A percentile compares a stretch with the other conserved stretches of the same genome.
Conservation (phyloP, 352 stramenopile species). For the Pythium apleroticum region DNA sequence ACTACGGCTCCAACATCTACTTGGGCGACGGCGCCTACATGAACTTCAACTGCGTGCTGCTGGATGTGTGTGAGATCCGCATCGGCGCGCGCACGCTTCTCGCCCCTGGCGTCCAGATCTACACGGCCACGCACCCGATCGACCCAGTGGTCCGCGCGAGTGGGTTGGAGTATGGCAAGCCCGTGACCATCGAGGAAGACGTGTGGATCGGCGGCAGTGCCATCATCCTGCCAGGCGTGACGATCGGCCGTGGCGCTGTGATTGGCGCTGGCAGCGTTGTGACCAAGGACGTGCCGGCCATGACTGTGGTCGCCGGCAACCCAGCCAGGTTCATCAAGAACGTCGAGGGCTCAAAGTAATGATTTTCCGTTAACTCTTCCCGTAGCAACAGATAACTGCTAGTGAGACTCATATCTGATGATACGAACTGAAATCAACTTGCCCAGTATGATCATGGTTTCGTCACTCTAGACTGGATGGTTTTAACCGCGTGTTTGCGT, state of each 20-base stretch:
- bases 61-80: conserved; percentile 77
- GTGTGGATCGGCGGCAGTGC: conserved; percentile 82
- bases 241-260: conserved; percentile 55
- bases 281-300: conserved; percentile 64
- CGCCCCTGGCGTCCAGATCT: conserved; percentile 74
- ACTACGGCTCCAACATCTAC: conserved; percentile 88
- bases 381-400: too few species aligned
- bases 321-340: conserved; percentile 78
- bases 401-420: too few species aligned
- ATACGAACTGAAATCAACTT: not conserved
- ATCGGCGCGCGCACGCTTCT: conserved; percentile 80
- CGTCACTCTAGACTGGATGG: not conserved
- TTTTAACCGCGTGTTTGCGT: conserved; percentile 1
- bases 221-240: conserved; percentile 66
- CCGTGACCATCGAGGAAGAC: conserved; percentile 78
- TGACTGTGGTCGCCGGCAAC: conserved; percentile 65
- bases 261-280: conserved; percentile 83
- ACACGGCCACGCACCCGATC: conserved; percentile 78
- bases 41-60: conserved; percentile 88
- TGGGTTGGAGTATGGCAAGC: conserved; percentile 63
- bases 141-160: conserved; percentile 40
- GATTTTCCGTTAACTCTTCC: not conserved
- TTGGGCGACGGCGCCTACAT: conserved; percentile 79
- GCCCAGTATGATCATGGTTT: not conserved
- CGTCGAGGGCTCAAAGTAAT: conserved; percentile 22